Percentiles rank a stretch among this genome's conserved stretches.
Evolutionary conservation across 306 rosid genomes (phyloP).

Genomic region (Cucumis melo): DNA sequence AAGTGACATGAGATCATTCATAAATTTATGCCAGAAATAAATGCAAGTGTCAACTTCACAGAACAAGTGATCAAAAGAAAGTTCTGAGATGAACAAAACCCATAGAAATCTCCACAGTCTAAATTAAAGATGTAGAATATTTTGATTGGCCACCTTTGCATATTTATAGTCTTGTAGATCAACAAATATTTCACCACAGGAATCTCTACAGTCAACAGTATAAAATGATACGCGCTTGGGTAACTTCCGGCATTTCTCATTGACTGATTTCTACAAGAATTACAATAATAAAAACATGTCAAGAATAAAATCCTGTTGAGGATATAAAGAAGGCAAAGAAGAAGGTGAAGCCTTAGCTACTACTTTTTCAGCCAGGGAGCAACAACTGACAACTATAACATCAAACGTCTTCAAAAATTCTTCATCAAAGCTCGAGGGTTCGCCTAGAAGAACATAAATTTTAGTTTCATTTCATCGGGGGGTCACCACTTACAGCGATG

Average conservation of each 20-base stretch:
- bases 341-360: not conserved
- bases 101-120: not conserved
- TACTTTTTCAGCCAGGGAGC: slow-evolving; percentile 73
- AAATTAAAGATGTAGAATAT: not conserved
- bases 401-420: slow-evolving; percentile 69
- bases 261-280: slow-evolving; percentile 49
- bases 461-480: not conserved
- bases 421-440: slow-evolving; percentile 41
- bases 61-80: not conserved
- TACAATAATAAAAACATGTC: not conserved
- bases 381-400: slow-evolving; percentile 66
- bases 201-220: slow-evolving; percentile 81
- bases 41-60: not conserved
- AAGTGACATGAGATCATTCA: not conserved
- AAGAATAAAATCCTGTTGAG: not conserved
- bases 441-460: slow-evolving; percentile 36
- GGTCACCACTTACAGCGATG: not conserved
- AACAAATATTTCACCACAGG: slow-evolving; percentile 94
- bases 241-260: slow-evolving; percentile 74
- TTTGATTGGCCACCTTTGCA: slow-evolving; percentile 40
- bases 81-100: not conserved
- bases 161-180: slow-evolving; percentile 70
- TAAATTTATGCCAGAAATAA: not conserved
- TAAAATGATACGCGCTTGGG: slow-evolving; percentile 68
- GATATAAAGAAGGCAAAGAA: not conserved